phyloP scores from a whole-genome alignment of 2,329 filamentous ascomycete species.

The Pyrenophora teres region DNA sequence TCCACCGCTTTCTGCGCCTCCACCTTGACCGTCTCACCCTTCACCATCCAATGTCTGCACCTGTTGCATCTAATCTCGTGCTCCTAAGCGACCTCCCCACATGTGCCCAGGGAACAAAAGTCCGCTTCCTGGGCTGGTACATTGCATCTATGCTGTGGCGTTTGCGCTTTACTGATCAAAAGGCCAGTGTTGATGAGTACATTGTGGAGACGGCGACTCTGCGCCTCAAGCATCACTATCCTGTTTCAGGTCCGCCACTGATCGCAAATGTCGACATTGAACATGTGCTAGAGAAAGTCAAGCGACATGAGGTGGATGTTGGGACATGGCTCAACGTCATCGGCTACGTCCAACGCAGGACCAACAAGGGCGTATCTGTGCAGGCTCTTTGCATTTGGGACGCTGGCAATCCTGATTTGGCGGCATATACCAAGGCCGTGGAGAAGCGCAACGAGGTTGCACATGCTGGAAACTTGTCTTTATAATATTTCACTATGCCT shows the following conservation, averaged over 20 bases:
- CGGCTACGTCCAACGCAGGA: slow-evolving; percentile 65
- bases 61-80: slow-evolving; percentile 62
- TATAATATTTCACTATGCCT: too few relatives aligned
- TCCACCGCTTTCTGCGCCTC: slow-evolving; percentile 14
- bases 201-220: slow-evolving; percentile 63
- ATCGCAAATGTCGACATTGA: slow-evolving; percentile 70
- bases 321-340: slow-evolving; percentile 92
- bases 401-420: slow-evolving; percentile 72
- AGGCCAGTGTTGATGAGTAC: slow-evolving; percentile 63
- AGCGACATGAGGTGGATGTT: slow-evolving; percentile 65
- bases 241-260: slow-evolving; percentile 46
- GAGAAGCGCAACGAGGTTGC: slow-evolving; percentile 15
- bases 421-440: slow-evolving; percentile 68
- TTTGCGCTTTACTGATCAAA: slow-evolving; percentile 15
- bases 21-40: too few relatives aligned
- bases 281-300: slow-evolving; percentile 70
- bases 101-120: slow-evolving; percentile 68
- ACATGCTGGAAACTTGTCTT: not conserved
- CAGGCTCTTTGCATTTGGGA: slow-evolving; percentile 81
- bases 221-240: slow-evolving; percentile 70
- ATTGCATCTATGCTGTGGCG: not conserved
- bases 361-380: slow-evolving; percentile 53
- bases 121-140: slow-evolving; percentile 92
- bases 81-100: slow-evolving; percentile 53
- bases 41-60: slow-evolving; percentile 46